phyloP scores from a whole-genome alignment of 495 filamentous ascomycete species.

The Oleoguttula mirabilis region DNA sequence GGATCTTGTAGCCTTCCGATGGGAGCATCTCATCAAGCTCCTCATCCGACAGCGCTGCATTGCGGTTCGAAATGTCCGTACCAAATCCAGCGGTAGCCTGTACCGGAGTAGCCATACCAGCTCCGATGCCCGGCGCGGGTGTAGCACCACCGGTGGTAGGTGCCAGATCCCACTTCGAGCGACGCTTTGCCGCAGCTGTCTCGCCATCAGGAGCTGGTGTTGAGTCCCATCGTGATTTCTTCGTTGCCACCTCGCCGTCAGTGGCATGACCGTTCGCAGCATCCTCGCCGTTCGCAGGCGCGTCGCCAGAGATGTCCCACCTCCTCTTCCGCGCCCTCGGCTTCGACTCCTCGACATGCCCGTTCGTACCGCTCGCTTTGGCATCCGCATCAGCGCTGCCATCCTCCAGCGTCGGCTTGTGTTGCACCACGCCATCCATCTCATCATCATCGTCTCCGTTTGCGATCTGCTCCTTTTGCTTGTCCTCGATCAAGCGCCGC shows the following conservation, averaged over 20 bases:
- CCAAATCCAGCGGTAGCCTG: slow-evolving; percentile 59
- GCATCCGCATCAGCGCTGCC: slow-evolving; percentile 59
- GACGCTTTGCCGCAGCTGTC: slow-evolving; percentile 42
- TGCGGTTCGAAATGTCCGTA: slow-evolving; percentile 66
- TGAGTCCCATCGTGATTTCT: slow-evolving; percentile 81
- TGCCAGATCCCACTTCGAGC: slow-evolving; percentile 84
- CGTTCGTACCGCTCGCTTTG: slow-evolving; percentile 55
- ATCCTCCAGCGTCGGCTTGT: slow-evolving; percentile 60
- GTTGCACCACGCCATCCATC: slow-evolving; percentile 37
- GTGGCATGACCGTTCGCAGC: slow-evolving; percentile 35
- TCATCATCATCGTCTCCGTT: slow-evolving; percentile 42
- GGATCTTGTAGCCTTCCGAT: slow-evolving; percentile 80
- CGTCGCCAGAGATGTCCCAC: slow-evolving; percentile 64
- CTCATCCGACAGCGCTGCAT: slow-evolving; percentile 76
- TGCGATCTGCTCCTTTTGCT: slow-evolving; percentile 58
- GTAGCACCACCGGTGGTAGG: slow-evolving; percentile 57
- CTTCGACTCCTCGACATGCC: slow-evolving; percentile 53
- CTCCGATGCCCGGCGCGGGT: slow-evolving; percentile 68
- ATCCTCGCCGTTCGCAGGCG: slow-evolving; percentile 29
- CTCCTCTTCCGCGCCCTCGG: slow-evolving; percentile 58
- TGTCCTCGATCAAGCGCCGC: slow-evolving; percentile 64
- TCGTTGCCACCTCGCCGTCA: slow-evolving; percentile 39
- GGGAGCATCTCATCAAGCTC: slow-evolving; percentile 89
- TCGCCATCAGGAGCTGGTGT: slow-evolving; percentile 38
- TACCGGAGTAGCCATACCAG: slow-evolving; percentile 76